These are phyloP conservation scores for Vanrija sp. DNA, from an alignment of 1,284 basidiomycete genomes.

Conservation along the genomic window DNA sequence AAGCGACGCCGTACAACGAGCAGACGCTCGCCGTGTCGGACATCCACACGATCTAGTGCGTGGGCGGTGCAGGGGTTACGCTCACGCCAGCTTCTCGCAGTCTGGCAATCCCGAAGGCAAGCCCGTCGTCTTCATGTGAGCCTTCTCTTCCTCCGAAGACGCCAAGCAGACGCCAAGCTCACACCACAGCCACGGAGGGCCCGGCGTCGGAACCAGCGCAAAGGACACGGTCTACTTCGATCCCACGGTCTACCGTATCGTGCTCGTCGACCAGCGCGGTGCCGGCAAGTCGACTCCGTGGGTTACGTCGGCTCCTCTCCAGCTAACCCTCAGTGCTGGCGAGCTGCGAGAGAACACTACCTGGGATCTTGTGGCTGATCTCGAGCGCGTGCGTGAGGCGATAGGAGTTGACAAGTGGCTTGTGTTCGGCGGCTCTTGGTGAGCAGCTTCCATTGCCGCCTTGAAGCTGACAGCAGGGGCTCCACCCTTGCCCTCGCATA, in stretches of 20 bases:
- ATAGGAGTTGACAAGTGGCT: slow-evolving; percentile 79
- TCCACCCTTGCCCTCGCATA: slow-evolving; percentile 86
- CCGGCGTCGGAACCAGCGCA: slow-evolving; percentile 32
- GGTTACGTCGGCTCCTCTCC: not conserved
- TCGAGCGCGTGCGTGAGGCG: slow-evolving; percentile 73
- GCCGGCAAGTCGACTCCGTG: slow-evolving; percentile 79
- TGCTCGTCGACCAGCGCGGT: slow-evolving; percentile 75
- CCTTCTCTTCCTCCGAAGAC: too few relatives aligned
- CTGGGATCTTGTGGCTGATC: slow-evolving; percentile 88
- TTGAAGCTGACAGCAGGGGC: slow-evolving; percentile 59
- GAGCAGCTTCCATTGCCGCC: too few relatives aligned
- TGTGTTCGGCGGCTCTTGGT: slow-evolving; percentile 89
- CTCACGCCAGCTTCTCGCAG: slow-evolving; percentile 63
- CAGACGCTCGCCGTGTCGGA: slow-evolving; percentile 69
- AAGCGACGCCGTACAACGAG: slow-evolving; percentile 54
- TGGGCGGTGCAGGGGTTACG: not conserved
- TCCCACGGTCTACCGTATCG: slow-evolving; percentile 68
- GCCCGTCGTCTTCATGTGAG: not conserved
- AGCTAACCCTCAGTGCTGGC: slow-evolving; percentile 56
- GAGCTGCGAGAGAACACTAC: slow-evolving; percentile 84
- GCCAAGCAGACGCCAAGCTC: too few relatives aligned
- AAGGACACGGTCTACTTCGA: slow-evolving; percentile 76
- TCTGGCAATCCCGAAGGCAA: slow-evolving; percentile 71
- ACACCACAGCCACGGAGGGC: slow-evolving; percentile 25
- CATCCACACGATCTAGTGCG: slow-evolving; percentile 75